Conservation (phyloP, 2,329 filamentous ascomycete genomes). For the Mycosphaerella arachidis region DNA sequence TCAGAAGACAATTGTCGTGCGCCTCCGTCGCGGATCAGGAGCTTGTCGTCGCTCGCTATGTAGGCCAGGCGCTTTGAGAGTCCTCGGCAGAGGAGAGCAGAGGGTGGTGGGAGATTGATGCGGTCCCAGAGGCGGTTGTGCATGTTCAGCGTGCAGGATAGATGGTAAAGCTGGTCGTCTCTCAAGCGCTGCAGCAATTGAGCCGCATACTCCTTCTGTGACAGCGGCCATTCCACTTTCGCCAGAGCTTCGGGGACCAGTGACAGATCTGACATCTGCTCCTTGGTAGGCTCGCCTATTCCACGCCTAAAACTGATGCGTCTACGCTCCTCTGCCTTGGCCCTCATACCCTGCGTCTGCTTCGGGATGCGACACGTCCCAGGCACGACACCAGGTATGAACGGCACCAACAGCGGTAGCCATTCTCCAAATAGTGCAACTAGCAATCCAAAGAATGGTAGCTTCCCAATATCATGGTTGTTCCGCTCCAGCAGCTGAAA, state of each 20-base stretch:
- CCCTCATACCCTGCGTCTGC: slow-evolving; percentile 61
- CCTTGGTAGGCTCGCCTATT: slow-evolving; percentile 66
- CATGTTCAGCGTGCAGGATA: slow-evolving; percentile 38
- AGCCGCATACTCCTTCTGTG: slow-evolving; percentile 10
- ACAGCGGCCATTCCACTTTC: slow-evolving; percentile 41
- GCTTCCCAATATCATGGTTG: slow-evolving; percentile 66
- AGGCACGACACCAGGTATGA: slow-evolving; percentile 68
- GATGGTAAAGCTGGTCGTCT: slow-evolving; percentile 39
- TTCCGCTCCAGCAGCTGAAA: slow-evolving; percentile 67
- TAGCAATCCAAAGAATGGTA: slow-evolving; percentile 73
- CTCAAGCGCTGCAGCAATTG: slow-evolving; percentile 27
- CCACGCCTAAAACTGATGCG: slow-evolving; percentile 48
- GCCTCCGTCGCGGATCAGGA: slow-evolving; percentile 63
- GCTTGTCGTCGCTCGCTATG: slow-evolving; percentile 64
- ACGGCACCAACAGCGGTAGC: slow-evolving; percentile 72
- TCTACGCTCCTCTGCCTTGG: slow-evolving; percentile 52
- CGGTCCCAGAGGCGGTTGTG: slow-evolving; percentile 41
- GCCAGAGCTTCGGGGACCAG: slow-evolving; percentile 42
- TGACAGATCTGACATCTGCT: slow-evolving; percentile 38
- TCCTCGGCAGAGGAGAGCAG: slow-evolving; percentile 50
- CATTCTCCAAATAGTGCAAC: slow-evolving; percentile 79
- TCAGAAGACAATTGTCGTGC: slow-evolving; percentile 41
- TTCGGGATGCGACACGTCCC: slow-evolving; percentile 76
- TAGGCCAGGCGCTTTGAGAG: slow-evolving; percentile 56
- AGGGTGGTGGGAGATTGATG: slow-evolving; percentile 45